Evolutionary conservation across 768 basidiomycete genomes (phyloP), one percentile per base, ranked within the genome.

Genomic region (Serendipita sp.): DNA sequence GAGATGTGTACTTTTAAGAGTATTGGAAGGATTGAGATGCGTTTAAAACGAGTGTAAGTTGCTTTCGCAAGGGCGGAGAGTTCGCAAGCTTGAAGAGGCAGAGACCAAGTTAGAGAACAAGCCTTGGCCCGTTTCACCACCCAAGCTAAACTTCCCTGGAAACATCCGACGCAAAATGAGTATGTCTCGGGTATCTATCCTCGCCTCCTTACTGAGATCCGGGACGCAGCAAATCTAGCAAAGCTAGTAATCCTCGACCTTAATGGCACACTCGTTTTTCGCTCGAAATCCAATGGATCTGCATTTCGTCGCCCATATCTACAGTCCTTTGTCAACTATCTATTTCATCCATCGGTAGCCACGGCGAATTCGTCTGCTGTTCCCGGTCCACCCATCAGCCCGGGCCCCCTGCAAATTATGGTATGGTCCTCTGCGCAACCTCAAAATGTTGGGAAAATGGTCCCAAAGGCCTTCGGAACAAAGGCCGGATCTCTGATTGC

Each of bases 391-490:
- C 6, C 6, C 37, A 40, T 40, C 37, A 13, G 13, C 37, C 37
- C 37, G 13, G 37, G 5, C 13, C 37, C 37, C 13, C 13, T 40
- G 37, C 37, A 40, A 13, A 83, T 86, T 3, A 91, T 91, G 86
- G 80, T 93, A 3, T 93, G 90, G 90, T 88, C 86, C 69, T 88
- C 86, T 2, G 90, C 90, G 3, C 87, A 90, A 69, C 87, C 88
- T 1, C 84, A 84, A 60, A 88, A 81, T 70, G 89, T 90, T 6
- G 72, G 74, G 0, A 83, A 85, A 68, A 91, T 92, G 90, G 85
- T 87, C 0, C 71, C 79, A 23, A 76, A 75, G 40, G 78, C 79
- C 37, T 89, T 91, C 70, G 81, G 77, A 10, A 69, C 73, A 3
- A 63, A 72, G 0, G 70, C 73, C 31, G 73, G 74, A 37, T 18